phyloP scores from a whole-genome alignment of 768 basidiomycete genomes.

The Hypholoma fasciculare region DNA sequence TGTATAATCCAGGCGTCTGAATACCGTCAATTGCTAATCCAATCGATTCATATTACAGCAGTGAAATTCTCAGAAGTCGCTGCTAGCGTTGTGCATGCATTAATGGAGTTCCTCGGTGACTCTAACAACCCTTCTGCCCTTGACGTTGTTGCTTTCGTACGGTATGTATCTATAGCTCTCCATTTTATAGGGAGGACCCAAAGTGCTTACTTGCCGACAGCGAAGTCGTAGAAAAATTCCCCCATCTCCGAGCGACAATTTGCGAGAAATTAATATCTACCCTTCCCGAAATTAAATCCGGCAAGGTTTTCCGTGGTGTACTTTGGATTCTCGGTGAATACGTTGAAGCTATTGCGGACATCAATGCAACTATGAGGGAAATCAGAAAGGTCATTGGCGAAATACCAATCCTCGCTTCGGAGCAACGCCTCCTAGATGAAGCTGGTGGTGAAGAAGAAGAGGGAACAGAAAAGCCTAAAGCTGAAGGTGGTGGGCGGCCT shows the following conservation, averaged over 20 bases:
- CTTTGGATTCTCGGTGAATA: conserved; percentile 99
- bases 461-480: conserved; percentile 49
- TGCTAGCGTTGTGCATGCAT: conserved; percentile 88
- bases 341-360: conserved; percentile 64
- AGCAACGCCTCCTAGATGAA: conserved; percentile 81
- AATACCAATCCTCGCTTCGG: conserved; percentile 94
- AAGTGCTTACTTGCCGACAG: conserved; percentile 31
- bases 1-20: conserved; percentile 72
- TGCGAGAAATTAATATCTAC: conserved; percentile 83
- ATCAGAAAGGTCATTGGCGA: conserved; percentile 89
- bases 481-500: conserved; percentile 52
- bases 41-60: conserved; percentile 95
- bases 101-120: conserved; percentile 95
- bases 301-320: conserved; percentile 95
- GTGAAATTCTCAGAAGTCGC: conserved; percentile 98
- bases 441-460: conserved; percentile 55
- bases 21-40: conserved; percentile 94
- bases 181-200: not conserved
- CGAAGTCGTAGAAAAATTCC: conserved; percentile 98
- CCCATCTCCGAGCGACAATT: conserved; percentile 76
- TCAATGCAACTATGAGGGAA: conserved; percentile 72
- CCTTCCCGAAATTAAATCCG: conserved; percentile 87
- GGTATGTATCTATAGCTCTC: conserved; percentile 25
- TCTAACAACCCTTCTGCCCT: conserved; percentile 93
- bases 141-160: conserved; percentile 81